Base-by-base conservation (phyloP, 129 eudicot species). In the Centaurea solstitialis region DNA sequence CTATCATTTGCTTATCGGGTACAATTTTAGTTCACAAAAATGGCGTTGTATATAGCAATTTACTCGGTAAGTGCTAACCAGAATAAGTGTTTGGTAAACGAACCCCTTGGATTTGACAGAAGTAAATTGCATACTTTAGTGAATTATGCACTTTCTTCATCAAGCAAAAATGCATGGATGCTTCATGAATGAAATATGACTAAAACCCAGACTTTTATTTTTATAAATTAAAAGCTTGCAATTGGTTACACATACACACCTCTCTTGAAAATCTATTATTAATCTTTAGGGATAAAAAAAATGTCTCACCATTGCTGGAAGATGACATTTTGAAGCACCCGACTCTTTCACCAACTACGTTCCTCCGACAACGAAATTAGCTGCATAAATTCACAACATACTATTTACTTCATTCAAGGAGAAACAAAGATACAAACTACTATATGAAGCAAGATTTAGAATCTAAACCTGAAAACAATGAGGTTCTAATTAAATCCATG, bases 311-410 rank as follows among this genome's bases (percentile, higher is more conserved):
- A 26, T 80, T 72, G 83, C 65, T 80, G 24, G 74, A 45, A 72
- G 72, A 64, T 28, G 23, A 26, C 43, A 67, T 20, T 65, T 41
- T 81, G 21, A 66, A 59, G 81, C 77, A 26, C 35, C 41, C 24
- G 20, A 69, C 28, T 15, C 53, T 23, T 57, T 83, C 74, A 79
- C 81, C 81, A 67, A 38, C 86, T 43, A 21, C 23, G 18, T 28
- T 78, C 72, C 6, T 79, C 90, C 13, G 90, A 81, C 77, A 90
- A 74, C n/a, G 81, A 86, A 28, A 83, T 81, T 35, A 85, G 82
- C 91, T 87, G 91, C 88, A 83, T 28, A 43, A 39, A 38, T 4
- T 68, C 68, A 3, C 15, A 21, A 35, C 64, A 53, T 30, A 37
- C 70, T 80, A 47, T 53, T 69, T 47, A 53, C 69, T 72, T 23